Conservation (phyloP, 2,329 filamentous ascomycete genomes). For the Xylariaceae sp. region DNA sequence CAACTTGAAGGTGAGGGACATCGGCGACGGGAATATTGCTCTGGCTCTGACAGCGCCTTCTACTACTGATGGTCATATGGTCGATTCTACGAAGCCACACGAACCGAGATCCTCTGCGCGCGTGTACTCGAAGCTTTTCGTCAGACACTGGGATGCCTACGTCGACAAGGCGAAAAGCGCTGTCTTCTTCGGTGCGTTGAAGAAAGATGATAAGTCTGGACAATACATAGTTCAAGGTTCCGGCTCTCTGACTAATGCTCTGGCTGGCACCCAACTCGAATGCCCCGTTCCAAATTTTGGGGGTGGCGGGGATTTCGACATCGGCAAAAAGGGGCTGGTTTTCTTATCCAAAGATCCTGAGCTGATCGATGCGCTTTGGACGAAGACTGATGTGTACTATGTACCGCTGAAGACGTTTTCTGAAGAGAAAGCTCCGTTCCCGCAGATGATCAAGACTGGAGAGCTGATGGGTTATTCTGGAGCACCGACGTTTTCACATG, state of each 20-base stretch:
- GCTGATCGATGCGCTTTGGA: constrained; percentile 69
- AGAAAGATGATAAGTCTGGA: constrained; percentile 35
- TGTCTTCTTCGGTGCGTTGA: constrained; percentile 42
- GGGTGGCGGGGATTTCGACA: constrained; percentile 76
- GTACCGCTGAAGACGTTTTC: constrained; percentile 62
- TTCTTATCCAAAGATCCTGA: constrained; percentile 75
- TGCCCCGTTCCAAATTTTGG: constrained; percentile 77
- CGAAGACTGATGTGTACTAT: constrained; percentile 79
- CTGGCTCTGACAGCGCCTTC: constrained; percentile 63
- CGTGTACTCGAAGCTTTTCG: constrained; percentile 73
- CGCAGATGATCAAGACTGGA: constrained; percentile 55
- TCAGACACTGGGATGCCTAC: constrained; percentile 82
- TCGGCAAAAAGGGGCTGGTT: constrained; percentile 62
- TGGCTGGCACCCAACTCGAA: constrained; percentile 58
- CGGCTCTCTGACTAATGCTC: constrained; percentile 57
- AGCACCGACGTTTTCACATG: constrained; percentile 69
- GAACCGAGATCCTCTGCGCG: constrained; percentile 63
- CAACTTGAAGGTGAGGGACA: constrained; percentile 57
- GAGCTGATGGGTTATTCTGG: constrained; percentile 62
- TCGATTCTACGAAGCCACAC: constrained; percentile 60
- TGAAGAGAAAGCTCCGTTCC: constrained; percentile 48
- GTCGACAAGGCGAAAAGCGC: constrained; percentile 65
- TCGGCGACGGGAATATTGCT: constrained; percentile 49
- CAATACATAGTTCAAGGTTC: constrained; percentile 41
- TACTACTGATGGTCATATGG: constrained; percentile 66